These are phyloP conservation scores for Xylariaceae sp. DNA, from an alignment of 2,329 filamentous ascomycete species.

Conservation along the genomic window DNA sequence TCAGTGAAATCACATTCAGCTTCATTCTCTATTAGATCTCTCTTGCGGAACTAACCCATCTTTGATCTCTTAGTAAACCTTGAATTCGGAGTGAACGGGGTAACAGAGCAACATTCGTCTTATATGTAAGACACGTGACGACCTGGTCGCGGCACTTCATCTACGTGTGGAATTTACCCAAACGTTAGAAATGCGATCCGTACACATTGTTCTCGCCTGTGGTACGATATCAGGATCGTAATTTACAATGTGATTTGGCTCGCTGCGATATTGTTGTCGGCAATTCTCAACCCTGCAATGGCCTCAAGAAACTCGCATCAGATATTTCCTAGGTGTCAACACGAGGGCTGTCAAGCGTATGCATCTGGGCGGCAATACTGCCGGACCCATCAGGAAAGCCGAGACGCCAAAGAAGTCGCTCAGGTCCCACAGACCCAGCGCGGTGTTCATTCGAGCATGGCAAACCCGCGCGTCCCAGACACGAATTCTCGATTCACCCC, in stretches of 20 bases:
- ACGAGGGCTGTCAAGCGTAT: constrained; percentile 19
- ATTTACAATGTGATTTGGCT: too few relatives aligned
- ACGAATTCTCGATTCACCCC: not conserved
- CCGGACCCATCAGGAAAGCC: constrained; percentile 8
- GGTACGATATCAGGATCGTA: not conserved
- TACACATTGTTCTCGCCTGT: constrained; percentile 15
- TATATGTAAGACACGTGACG: constrained; percentile 24
- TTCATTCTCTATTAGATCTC: too few relatives aligned
- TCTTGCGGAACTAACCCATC: too few relatives aligned
- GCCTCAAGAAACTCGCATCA: constrained; percentile 9
- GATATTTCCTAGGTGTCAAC: constrained; percentile 16
- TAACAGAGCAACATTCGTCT: constrained; percentile 1
- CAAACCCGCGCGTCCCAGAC: too few relatives aligned
- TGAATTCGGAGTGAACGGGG: constrained; percentile 1
- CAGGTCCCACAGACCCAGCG: too few relatives aligned
- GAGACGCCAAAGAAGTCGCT: not conserved
- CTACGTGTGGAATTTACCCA: constrained; percentile 15
- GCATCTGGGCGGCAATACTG: constrained; percentile 15
- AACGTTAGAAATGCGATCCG: constrained; percentile 18
- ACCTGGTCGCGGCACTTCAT: constrained; percentile 19
- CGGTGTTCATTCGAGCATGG: too few relatives aligned
- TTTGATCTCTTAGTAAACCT: too few relatives aligned
- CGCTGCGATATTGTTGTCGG: too few relatives aligned
- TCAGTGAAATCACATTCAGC: too few relatives aligned
- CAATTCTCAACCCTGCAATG: constrained; percentile 13